Conservation (phyloP, 2,329 filamentous ascomycete species). For the Cercospora sp. region DNA sequence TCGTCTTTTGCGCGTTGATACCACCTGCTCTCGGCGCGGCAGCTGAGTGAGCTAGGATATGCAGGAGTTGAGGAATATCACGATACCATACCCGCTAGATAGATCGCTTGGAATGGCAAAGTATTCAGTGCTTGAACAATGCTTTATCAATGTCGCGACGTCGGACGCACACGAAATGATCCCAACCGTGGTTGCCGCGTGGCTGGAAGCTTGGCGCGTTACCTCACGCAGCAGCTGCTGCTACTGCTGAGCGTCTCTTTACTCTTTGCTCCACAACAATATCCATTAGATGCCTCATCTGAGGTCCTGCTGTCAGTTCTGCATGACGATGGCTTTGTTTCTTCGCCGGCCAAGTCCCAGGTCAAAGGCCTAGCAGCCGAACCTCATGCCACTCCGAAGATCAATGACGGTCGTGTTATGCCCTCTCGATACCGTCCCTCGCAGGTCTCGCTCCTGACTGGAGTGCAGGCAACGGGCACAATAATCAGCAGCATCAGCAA, state of each 20-base stretch:
- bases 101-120: conserved; percentile 8
- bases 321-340: neutral
- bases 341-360: neutral
- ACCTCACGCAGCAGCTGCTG: neutral
- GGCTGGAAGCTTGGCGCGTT: neutral
- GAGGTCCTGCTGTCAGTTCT: neutral
- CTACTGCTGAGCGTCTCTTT: neutral
- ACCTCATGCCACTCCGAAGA: neutral
- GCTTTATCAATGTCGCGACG: neutral
- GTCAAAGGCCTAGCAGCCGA: neutral
- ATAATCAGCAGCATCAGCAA: neutral
- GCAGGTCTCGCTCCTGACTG: neutral
- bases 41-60: conserved; percentile 13
- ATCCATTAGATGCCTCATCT: neutral
- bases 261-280: neutral
- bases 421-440: neutral
- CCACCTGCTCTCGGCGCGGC: conserved; percentile 6
- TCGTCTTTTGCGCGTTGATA: conserved; percentile 8
- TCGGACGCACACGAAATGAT: neutral
- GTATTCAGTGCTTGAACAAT: neutral
- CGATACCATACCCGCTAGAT: conserved; percentile 12
- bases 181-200: neutral
- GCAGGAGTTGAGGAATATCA: conserved; percentile 1
- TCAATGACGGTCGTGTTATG: neutral
- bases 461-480: neutral